Evolutionary conservation across 2,329 filamentous ascomycete species (phyloP), one percentile per base, ranked within the genome.

Genomic region (Dactylellina cionopaga): DNA sequence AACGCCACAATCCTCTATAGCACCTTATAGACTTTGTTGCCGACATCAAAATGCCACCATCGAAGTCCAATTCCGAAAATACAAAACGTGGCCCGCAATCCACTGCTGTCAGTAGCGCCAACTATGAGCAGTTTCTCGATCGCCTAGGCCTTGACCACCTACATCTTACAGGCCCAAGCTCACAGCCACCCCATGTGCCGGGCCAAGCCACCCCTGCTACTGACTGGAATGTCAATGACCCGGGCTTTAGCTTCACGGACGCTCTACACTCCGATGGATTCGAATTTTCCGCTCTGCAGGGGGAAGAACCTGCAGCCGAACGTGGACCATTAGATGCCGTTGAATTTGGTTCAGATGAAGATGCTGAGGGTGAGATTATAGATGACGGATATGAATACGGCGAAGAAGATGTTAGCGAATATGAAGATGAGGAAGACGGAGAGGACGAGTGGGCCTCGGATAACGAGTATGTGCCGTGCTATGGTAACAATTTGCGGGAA

Each of bases 361-460:
- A 74, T 46, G 69, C 60, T 10, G 62, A 74, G 35, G 69, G 63
- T 31, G 69, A 74, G 44, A 43, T 68, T 39, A 11, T 65, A 19
- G 69, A 74, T 3, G 69, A 74, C 10, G 54, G 56, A 13, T 74
- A 43, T 37, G 69, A 44, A 31, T 68, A 33, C 22, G 69, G 54
- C 17, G 69, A 62, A 35, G 69, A 74, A 13, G 69, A 66, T 51
- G 39, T 46, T 9, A 74, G 60, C 27, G 63, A 68, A 17, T 68
- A 66, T 22, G 69, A 74, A 37, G 60, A 72, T 15, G 69, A 73
- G 2, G 69, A 68, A 25, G 68, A n/a, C 7, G 59, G 65, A n/a
- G 69, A 66, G 24, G 69, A 74, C 29, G 63, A 74, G 39, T 68
- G 63, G 60, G 47, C 46, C n/a, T 66, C 60, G 10, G 62, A 74